phyloP scores from a whole-genome alignment of 1,139 yeast genomes.

The Geotrichum candidum region DNA sequence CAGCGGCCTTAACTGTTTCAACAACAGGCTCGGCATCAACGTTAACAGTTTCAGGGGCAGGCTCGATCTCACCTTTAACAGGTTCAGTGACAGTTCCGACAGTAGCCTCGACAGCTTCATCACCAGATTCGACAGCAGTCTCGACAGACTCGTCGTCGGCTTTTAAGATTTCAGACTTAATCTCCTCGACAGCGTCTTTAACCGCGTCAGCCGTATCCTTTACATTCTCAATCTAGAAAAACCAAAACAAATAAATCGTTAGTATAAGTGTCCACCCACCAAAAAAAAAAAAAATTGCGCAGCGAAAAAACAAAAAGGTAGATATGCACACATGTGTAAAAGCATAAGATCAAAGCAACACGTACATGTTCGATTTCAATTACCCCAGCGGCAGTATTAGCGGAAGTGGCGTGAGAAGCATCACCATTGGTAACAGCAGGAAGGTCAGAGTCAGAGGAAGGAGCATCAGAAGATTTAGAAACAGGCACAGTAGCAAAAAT shows the following conservation, averaged over 20 bases:
- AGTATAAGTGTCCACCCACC: background rate
- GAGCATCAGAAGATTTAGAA: background rate
- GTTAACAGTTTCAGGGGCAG: slow-evolving; percentile 1
- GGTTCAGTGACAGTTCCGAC: background rate
- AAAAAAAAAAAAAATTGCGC: background rate
- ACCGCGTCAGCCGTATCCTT: background rate
- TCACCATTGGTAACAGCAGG: slow-evolving; percentile 4
- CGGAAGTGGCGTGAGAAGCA: background rate
- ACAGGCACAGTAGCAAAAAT: background rate
- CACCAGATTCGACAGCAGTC: background rate
- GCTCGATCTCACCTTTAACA: background rate
- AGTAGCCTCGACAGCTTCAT: background rate
- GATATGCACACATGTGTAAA: background rate
- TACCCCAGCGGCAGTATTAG: background rate
- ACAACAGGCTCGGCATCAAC: background rate
- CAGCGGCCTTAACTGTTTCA: background rate
- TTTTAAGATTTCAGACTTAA: background rate
- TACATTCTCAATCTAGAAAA: slow-evolving; percentile 2
- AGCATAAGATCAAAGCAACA: background rate
- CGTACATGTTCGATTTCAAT: slow-evolving; percentile 7
- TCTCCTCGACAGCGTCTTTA: background rate
- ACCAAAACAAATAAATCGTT: background rate
- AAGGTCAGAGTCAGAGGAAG: background rate
- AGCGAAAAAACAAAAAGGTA: background rate
- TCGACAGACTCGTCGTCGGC: background rate